A percentile compares a stretch with the other conserved stretches of the same genome.
These are phyloP conservation scores for Xylariales sp. DNA, from an alignment of 2,329 filamentous ascomycete species.

Conservation along the genomic window DNA sequence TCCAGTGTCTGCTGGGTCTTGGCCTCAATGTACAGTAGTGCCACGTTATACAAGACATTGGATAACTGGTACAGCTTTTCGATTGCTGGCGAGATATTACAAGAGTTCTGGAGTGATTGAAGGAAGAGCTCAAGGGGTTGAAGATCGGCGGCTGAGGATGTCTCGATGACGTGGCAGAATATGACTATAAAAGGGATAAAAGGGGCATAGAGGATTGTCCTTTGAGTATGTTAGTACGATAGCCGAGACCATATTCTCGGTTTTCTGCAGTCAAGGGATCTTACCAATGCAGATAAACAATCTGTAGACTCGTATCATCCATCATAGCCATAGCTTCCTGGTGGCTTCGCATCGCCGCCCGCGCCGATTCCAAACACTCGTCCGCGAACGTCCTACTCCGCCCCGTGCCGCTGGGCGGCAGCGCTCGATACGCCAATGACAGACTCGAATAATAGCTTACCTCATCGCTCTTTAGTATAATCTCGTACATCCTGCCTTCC, in stretches of 20 bases:
- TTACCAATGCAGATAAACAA: constrained; percentile 41
- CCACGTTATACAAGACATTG: constrained; percentile 53
- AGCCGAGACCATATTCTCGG: not conserved
- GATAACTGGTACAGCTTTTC: constrained; percentile 53
- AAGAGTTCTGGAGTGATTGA: constrained; percentile 44
- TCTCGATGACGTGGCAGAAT: constrained; percentile 46
- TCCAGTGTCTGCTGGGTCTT: constrained; percentile 34
- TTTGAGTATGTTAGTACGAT: constrained; percentile 14
- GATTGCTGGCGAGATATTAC: constrained; percentile 41
- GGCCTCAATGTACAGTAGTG: constrained; percentile 53
- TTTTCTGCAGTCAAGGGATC: constrained; percentile 12
- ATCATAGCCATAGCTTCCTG: constrained; percentile 35
- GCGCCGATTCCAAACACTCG: constrained; percentile 37
- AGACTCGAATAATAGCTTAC: constrained; percentile 37
- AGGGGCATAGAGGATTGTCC: constrained; percentile 44
- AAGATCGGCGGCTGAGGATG: constrained; percentile 35
- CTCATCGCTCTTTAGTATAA: constrained; percentile 34
- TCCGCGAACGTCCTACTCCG: constrained; percentile 29
- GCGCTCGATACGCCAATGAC: constrained; percentile 38
- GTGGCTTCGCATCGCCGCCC: constrained; percentile 35
- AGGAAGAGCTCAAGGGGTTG: constrained; percentile 46
- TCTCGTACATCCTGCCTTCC: constrained; percentile 26
- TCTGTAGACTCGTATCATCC: constrained; percentile 29
- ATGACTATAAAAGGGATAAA: constrained; percentile 51
- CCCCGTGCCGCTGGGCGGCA: constrained; percentile 24